Evolutionary conservation across 2,329 filamentous ascomycete species (phyloP), one percentile per base, ranked within the genome.

Genomic region (Epichloe amarillans): DNA sequence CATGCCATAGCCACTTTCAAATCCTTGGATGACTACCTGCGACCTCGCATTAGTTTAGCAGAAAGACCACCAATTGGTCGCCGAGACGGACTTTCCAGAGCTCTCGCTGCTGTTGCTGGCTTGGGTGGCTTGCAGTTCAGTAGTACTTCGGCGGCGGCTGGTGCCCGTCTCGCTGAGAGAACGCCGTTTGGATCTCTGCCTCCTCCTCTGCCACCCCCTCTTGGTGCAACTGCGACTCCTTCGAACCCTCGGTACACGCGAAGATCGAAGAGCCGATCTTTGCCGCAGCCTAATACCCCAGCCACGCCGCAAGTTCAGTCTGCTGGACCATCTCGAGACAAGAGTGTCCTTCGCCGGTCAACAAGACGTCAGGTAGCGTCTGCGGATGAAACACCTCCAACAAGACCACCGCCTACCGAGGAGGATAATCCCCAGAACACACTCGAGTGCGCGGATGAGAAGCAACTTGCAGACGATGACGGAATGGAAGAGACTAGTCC

Each of bases 1-100:
- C 93, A 98, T 65, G 93, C 93, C 15, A 97, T 98, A 61, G 91
- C 93, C 2, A 97, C 90, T 0, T 97, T 98, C 72, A 97, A 96
- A 66, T 87, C 91, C 0, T 72, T 98, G 23, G 93, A 97, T 62
- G 93, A 98, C 64, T 98, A 97, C 65, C 75, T 98, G 42, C 83
- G 93, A 38, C 93, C 93, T 7, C 80, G 91, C 54, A 95, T 98
- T 53, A 88, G 76, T 60, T 66, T 93, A 14, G 82, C 86, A 3
- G 89, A 95, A 55, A 80, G 87, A 17, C 63, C 65, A 12, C 76
- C 83, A 42, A 73, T 72, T 10, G 73, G 77, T 33, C 77, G 84
- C 69, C 63, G 84, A 72, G 77, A 80, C 49, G 80, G 83, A 1
- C 69, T 89, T 30, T 77, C 81, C 2, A 73, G 82, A 68, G 79